These are phyloP conservation scores for Arthrobotrys sinensis DNA, from an alignment of 2,329 filamentous ascomycete genomes.

Conservation along the genomic window DNA sequence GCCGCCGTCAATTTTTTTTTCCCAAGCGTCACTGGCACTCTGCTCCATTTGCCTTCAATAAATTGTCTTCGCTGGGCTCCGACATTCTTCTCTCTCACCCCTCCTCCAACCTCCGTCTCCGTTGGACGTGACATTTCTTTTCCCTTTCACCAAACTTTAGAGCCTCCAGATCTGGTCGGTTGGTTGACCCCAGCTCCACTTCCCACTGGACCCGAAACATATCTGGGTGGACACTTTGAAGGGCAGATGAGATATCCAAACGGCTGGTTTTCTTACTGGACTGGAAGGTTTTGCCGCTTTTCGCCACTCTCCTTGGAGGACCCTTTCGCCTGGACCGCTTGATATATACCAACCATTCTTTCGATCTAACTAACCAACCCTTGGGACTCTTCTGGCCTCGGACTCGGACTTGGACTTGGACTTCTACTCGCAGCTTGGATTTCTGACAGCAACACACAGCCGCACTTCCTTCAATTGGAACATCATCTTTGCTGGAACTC, in stretches of 20 bases:
- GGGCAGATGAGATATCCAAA: conserved; percentile 47
- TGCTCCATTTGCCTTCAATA: conserved; percentile 39
- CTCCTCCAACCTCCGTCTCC: conserved; percentile 60
- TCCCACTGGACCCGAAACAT: conserved; percentile 31
- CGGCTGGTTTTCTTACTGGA: conserved; percentile 50
- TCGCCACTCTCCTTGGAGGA: conserved; percentile 52
- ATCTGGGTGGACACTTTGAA: conserved; percentile 31
- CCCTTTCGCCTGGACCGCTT: conserved; percentile 46
- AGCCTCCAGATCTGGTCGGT: conserved; percentile 40
- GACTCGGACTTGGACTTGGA: conserved; percentile 37
- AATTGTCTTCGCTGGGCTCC: conserved; percentile 60
- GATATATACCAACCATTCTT: conserved; percentile 29
- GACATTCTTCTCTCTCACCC: conserved; percentile 46
- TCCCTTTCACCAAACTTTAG: conserved; percentile 10
- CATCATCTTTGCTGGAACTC: conserved; percentile 27
- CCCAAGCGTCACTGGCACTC: conserved; percentile 49
- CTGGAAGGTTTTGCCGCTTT: conserved; percentile 50
- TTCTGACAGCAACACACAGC: conserved; percentile 52
- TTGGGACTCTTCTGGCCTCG: conserved; percentile 42
- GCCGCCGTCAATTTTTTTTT: conserved; percentile 60
- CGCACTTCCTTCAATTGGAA: conserved; percentile 56
- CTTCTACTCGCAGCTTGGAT: conserved; percentile 16
- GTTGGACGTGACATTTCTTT: conserved; percentile 52
- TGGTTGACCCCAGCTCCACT: conserved; percentile 50
- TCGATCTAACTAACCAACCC: conserved; percentile 1